Evolutionary conservation across 768 basidiomycete genomes (phyloP).

Genomic region (Amanita rimosa): DNA sequence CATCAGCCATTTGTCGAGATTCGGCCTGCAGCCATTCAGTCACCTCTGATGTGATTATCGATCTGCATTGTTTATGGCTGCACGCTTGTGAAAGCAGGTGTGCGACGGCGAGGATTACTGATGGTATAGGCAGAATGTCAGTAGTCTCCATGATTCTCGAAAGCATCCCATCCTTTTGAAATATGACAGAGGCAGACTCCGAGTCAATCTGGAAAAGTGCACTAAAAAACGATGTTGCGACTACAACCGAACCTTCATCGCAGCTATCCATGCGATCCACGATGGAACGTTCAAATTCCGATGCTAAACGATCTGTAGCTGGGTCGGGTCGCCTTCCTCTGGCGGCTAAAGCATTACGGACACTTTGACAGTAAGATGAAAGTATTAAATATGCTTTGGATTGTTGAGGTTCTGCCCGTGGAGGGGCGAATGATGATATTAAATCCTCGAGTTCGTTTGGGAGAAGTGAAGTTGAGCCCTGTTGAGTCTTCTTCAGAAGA

Average conservation of each 20-base stretch:
- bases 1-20: constrained; percentile 34
- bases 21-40: constrained; percentile 58
- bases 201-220: constrained; percentile 82
- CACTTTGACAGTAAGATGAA: constrained; percentile 56
- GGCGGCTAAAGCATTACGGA: constrained; percentile 25
- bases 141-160: constrained; percentile 59
- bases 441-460: constrained; percentile 47
- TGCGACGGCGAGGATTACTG: constrained; percentile 49
- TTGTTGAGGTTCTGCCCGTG: constrained; percentile 29
- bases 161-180: constrained; percentile 49
- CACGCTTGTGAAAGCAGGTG: constrained; percentile 68
- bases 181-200: constrained; percentile 51
- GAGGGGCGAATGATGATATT: constrained; percentile 39
- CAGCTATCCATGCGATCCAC: constrained; percentile 41
- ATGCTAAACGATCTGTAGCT: constrained; percentile 37
- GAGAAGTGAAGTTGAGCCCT: constrained; percentile 22
- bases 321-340: constrained; percentile 28
- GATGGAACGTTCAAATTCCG: constrained; percentile 39
- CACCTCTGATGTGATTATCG: constrained; percentile 43
- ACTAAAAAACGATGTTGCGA: constrained; percentile 55
- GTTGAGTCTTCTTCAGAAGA: constrained; percentile 20
- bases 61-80: constrained; percentile 63
- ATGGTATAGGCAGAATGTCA: constrained; percentile 44
- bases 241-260: constrained; percentile 38
- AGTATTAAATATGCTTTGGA: constrained; percentile 65